Base-by-base conservation (phyloP, 2,329 filamentous ascomycete species). In the Clarireedia hainanense region DNA sequence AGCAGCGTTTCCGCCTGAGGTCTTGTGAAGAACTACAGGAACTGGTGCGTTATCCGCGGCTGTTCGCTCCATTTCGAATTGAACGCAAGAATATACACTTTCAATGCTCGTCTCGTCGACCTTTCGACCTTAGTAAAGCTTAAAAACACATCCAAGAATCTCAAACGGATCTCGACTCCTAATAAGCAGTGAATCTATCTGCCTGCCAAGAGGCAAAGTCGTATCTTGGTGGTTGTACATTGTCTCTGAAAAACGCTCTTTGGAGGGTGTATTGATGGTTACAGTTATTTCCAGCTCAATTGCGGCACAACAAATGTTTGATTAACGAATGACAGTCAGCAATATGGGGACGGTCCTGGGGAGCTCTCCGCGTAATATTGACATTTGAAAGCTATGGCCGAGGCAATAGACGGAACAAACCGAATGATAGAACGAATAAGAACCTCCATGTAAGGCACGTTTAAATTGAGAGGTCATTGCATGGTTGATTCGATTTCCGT, bases 1-100 rank as follows among this genome's bases (percentile, higher is more conserved):
- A 58, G 85, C 85, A 58, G 77, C 77, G 66, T 88, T 88, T 63
- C 85, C 84, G 58, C 85, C 85, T 0, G 75, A 66, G 1, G 84
- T 88, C 59, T 60, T 65, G 34, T 57, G 30, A n/a, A 53, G 47
- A 6, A 37, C 42, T 40, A 36, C 43, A 12, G 56, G 49, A 2
- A 34, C 47, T 47, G 52, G 9, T 36, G 55, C 17, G 17, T 30
- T 47, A 26, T 45, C 6, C 17, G 23, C 47, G 45, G 57, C 26
- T 43, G 46, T n/a, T 5, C 9, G 30, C 43, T 49, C 37, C 27
- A 23, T 26, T 4, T 24, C 50, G 12, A 24, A 55, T 37, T 12
- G 10, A 34, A 42, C 7, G 7, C 17, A 42, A 42, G 15, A n/a
- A 7, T 10, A 42, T 3, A 20, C 14, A n/a, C 20, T 30, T 17